Conservation (phyloP, 2,329 filamentous ascomycete species). For the Talaromyces sp. region DNA sequence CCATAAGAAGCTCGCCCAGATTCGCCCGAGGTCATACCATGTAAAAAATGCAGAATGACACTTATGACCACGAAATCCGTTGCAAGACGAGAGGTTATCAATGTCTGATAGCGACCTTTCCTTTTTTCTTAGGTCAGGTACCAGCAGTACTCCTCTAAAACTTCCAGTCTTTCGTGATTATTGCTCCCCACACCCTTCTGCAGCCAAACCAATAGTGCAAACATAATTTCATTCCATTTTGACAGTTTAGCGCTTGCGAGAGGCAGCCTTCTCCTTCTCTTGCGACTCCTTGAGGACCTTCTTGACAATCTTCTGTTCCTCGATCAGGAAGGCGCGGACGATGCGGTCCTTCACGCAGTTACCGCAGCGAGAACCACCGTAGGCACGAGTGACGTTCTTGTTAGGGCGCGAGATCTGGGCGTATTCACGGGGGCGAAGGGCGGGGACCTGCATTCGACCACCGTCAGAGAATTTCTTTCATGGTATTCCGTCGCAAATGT, state of each 20-base stretch:
- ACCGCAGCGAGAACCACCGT: conserved; percentile 96
- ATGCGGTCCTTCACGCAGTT: conserved; percentile 98
- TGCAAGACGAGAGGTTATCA: conserved; percentile 20
- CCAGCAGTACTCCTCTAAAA: conserved; percentile 30
- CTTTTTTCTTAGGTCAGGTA: conserved; percentile 18
- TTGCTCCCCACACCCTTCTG: conserved; percentile 17
- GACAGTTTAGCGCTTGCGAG: conserved; percentile 39
- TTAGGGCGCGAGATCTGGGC: conserved; percentile 94
- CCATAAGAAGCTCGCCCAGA: conserved; percentile 15
- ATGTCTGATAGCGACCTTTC: conserved; percentile 28
- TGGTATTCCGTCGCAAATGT: not conserved
- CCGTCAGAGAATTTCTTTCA: not conserved
- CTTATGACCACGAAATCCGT: conserved; percentile 14
- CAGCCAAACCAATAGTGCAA: conserved; percentile 26
- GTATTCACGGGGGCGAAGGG: conserved; percentile 98
- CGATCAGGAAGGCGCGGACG: conserved; percentile 96
- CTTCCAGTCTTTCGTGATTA: conserved; percentile 26
- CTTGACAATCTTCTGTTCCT: conserved; percentile 99
- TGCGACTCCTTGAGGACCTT: conserved; percentile 99
- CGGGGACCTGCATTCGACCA: conserved; percentile 63
- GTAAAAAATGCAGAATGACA: conserved; percentile 13
- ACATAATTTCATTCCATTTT: conserved; percentile 5
- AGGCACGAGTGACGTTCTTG: conserved; percentile 98
- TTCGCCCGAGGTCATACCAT: conserved; percentile 15
- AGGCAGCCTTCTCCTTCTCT: conserved; percentile 52